Base-by-base conservation (phyloP, 1,284 basidiomycete genomes). In the Cystobasidium slooffiae region DNA sequence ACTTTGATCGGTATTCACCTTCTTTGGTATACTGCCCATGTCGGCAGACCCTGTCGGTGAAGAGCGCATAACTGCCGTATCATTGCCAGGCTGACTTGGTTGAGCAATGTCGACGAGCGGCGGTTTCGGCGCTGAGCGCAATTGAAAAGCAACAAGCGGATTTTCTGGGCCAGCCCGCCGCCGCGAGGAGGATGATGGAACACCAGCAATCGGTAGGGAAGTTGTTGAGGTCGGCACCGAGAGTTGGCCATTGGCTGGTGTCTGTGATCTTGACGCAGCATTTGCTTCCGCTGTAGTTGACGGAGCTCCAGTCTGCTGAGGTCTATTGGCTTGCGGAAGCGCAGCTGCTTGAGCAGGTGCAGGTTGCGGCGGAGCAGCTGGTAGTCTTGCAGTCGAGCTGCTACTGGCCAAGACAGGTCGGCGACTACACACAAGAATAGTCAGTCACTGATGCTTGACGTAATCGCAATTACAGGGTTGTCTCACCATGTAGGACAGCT, bases 401-500 rank as follows among this genome's bases (percentile, higher is more conserved):
- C 39, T 51, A 22, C 44, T 52, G 20, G 68, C 61, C 14, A 73
- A 39, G 8, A 73, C 70, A 10, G 70, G 63, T 14, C 70, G 62
- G n/a, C 70, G 70, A 61, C 70, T 73, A 37, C 37, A 20, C 10
- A 5, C 61, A 75, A n/a, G 39, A 6, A 1, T 51, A 51, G 47
- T 31, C 51, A 59, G 39, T 24, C 8, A 39, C 8, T 52, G 16
- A 31, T 31, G 20, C 10, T 10, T 14, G 1, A 14, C 24, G 10
- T 20, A 31, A 24, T 43, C 43, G 46, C 65, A 7, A 1, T 4
- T 62, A 8, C 31, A 31, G 31, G 1, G 31, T 31, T 44, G 7
- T 82, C 88, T 82, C 75, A 95, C 94, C 97, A 99, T 46, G 96
- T 98, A 0, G 96, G 96, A 82, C 96, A 98, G 80, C 85, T 87